phyloP scores from a whole-genome alignment of 208 protist species.

The Leishmania turanica region DNA sequence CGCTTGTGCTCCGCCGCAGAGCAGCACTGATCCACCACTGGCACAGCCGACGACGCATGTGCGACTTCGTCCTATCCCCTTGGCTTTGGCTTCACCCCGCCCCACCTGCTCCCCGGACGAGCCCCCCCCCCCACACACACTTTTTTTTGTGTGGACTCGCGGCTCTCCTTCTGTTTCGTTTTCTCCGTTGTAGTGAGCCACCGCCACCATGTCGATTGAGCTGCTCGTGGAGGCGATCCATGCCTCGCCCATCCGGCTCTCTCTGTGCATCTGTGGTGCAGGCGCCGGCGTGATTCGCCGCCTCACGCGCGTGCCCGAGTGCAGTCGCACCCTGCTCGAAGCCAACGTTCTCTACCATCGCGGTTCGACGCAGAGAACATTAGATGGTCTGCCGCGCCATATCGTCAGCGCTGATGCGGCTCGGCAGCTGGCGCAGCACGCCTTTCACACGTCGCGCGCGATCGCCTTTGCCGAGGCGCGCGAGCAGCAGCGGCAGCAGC shows the following conservation, averaged over 20 bases:
- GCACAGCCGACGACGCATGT: not conserved
- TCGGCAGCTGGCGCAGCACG: conserved; percentile 66
- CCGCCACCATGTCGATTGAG: conserved; percentile 20
- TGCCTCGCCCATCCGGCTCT: conserved; percentile 37
- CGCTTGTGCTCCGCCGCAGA: not conserved
- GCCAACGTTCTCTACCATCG: conserved; percentile 49
- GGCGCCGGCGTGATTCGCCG: conserved; percentile 40
- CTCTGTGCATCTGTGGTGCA: conserved; percentile 52
- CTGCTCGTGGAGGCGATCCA: conserved; percentile 48
- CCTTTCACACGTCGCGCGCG: conserved; percentile 31
- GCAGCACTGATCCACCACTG: not conserved
- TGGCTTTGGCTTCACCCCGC: not conserved
- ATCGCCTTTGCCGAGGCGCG: conserved; percentile 9
- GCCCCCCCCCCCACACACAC: no score
- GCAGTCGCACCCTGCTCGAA: conserved; percentile 58
- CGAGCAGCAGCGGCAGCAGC: not conserved
- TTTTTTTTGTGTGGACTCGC: no score
- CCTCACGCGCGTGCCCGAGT: conserved; percentile 57
- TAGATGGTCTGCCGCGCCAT: conserved; percentile 50
- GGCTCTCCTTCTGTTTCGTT: not conserved
- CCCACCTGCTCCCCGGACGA: not conserved
- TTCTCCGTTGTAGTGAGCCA: not conserved
- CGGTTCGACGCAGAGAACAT: conserved; percentile 22
- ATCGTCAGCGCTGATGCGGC: conserved; percentile 39
- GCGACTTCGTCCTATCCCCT: not conserved